Conservation (phyloP, 441 rosid species). For the Euphorbia schlechtendalii region DNA sequence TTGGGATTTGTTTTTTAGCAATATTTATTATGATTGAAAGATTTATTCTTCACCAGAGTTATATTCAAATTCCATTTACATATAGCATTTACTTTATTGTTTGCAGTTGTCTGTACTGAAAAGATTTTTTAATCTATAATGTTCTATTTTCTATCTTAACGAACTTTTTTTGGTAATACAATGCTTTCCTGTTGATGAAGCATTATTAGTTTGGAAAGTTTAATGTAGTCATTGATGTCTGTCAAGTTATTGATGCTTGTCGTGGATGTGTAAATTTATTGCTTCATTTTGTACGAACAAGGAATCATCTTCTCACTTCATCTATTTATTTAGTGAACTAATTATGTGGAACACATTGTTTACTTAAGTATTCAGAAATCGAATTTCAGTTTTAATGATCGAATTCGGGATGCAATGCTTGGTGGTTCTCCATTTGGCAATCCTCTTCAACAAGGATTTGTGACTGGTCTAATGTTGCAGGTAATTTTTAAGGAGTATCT, state of each 20-base stretch:
- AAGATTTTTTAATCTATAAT: not conserved
- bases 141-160: not conserved
- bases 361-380: conserved; percentile 21
- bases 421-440: conserved; percentile 99
- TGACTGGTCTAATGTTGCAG: conserved; percentile 82
- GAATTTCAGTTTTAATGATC: conserved; percentile 82
- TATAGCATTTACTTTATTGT: not conserved
- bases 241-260: not conserved
- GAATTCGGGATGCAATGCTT: conserved; percentile 91
- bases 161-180: not conserved
- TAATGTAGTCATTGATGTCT: not conserved
- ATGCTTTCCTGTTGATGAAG: not conserved
- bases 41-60: not conserved
- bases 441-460: conserved; percentile 97
- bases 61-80: not conserved
- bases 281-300: conserved; percentile 9
- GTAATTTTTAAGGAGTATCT: conserved; percentile 26
- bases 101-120: not conserved
- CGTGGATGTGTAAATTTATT: not conserved
- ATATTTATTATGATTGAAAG: not conserved
- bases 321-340: conserved; percentile 1
- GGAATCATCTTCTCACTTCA: conserved; percentile 14
- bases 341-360: conserved; percentile 10
- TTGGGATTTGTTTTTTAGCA: not conserved
- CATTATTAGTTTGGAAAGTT: not conserved